Conservation (phyloP, 2,329 filamentous ascomycete species). For the Coniochaeta ligniaria region DNA sequence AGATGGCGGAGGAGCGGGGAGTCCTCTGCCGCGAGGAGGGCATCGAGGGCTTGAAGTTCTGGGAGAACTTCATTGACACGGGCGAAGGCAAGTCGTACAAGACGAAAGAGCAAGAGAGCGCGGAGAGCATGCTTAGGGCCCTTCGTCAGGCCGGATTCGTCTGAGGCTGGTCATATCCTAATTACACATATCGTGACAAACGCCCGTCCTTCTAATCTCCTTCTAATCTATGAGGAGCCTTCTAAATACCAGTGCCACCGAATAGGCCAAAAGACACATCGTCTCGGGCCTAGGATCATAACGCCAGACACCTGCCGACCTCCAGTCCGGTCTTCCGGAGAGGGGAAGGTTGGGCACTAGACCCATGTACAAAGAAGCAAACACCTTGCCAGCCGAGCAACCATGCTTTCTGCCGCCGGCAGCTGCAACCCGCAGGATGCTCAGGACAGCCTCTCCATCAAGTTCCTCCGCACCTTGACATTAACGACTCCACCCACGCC, state of each 20-base stretch:
- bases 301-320: background rate
- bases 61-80: constrained; percentile 67
- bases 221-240: background rate
- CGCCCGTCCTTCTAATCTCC: constrained; percentile 5
- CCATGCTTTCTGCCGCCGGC: background rate
- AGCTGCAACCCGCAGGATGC: background rate
- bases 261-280: background rate
- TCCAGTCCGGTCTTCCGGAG: background rate
- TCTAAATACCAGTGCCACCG: background rate
- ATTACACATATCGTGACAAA: constrained; percentile 4
- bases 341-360: background rate
- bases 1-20: constrained; percentile 93
- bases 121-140: constrained; percentile 33
- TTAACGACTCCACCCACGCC: constrained; percentile 86
- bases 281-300: background rate
- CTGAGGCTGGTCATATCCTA: constrained; percentile 8
- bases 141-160: constrained; percentile 36
- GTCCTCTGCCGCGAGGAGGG: constrained; percentile 85
- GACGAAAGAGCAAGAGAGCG: constrained; percentile 23
- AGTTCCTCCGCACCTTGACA: constrained; percentile 54
- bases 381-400: background rate
- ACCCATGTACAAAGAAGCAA: background rate
- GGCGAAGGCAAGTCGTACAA: constrained; percentile 27
- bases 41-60: constrained; percentile 85
- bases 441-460: constrained; percentile 56